Conservation (phyloP, 495 filamentous ascomycete genomes). For the Pyrenula aspistea region DNA sequence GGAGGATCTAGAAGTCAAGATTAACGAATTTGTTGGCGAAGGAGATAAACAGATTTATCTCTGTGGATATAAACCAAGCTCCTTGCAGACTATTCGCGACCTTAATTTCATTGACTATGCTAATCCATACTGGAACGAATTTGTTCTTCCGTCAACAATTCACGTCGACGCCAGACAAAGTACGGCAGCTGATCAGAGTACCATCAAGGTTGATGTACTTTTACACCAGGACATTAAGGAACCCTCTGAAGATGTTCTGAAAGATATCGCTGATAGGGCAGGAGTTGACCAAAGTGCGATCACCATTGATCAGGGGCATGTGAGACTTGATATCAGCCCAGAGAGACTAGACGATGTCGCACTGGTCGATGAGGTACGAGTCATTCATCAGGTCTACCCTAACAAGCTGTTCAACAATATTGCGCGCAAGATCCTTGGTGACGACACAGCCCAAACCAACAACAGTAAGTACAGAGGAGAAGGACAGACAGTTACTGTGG, state of each 20-base stretch:
- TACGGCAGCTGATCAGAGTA: neutral
- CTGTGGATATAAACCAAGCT: neutral
- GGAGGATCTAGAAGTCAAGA: neutral
- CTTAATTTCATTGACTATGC: neutral
- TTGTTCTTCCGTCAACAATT: neutral
- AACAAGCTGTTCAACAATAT: neutral
- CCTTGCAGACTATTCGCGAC: neutral
- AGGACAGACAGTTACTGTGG: neutral
- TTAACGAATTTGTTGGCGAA: neutral
- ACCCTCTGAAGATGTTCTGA: neutral
- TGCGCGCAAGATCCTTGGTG: neutral
- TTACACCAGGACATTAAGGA: neutral
- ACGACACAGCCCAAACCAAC: neutral
- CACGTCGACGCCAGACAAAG: neutral
- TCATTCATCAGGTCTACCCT: neutral
- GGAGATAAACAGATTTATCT: neutral
- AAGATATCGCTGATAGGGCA: neutral
- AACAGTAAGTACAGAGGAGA: neutral
- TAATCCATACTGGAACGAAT: neutral
- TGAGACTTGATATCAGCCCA: neutral
- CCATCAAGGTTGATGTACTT: neutral
- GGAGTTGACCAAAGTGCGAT: neutral
- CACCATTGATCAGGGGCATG: neutral
- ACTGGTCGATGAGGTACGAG: neutral
- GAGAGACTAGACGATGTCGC: neutral